Evolutionary conservation across 1,139 yeast genomes (phyloP).

Genomic region (Diutina siamensis): DNA sequence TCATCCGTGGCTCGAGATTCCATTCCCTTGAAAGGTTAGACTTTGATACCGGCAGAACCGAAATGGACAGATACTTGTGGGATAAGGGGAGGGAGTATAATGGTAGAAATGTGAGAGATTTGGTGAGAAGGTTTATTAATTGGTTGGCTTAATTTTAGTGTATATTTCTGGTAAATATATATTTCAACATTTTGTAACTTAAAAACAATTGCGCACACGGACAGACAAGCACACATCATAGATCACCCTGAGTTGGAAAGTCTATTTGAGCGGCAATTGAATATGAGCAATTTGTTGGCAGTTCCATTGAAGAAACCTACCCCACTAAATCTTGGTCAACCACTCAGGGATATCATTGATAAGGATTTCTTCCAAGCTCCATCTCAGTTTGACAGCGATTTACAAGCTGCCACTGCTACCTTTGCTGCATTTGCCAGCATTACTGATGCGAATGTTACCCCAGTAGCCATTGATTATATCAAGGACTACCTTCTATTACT

Average conservation of each 20-base stretch:
- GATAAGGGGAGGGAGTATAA: conserved; percentile 47
- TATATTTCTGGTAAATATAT: too few relatives aligned
- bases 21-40: conserved; percentile 60
- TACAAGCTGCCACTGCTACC: conserved; percentile 23
- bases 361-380: conserved; percentile 58
- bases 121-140: conserved; percentile 23
- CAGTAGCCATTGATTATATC: conserved; percentile 10
- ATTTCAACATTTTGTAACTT: too few relatives aligned
- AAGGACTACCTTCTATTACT: conserved; percentile 23
- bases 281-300: conserved; percentile 25
- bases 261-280: too few relatives aligned
- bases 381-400: conserved; percentile 41
- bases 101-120: conserved; percentile 23
- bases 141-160: conserved; percentile 23
- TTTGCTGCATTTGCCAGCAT: conserved; percentile 15
- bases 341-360: conserved; percentile 40
- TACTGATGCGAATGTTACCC: conserved; percentile 14
- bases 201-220: too few relatives aligned
- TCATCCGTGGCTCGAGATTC: conserved; percentile 42
- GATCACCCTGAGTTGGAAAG: too few relatives aligned
- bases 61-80: conserved; percentile 59
- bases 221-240: too few relatives aligned
- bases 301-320: conserved; percentile 47
- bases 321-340: conserved; percentile 30
- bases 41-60: conserved; percentile 69